A percentile compares a stretch with the other conserved stretches of the same genome.
Conservation (phyloP, 1,139 yeast species). For the Yamadazyma oceani region DNA sequence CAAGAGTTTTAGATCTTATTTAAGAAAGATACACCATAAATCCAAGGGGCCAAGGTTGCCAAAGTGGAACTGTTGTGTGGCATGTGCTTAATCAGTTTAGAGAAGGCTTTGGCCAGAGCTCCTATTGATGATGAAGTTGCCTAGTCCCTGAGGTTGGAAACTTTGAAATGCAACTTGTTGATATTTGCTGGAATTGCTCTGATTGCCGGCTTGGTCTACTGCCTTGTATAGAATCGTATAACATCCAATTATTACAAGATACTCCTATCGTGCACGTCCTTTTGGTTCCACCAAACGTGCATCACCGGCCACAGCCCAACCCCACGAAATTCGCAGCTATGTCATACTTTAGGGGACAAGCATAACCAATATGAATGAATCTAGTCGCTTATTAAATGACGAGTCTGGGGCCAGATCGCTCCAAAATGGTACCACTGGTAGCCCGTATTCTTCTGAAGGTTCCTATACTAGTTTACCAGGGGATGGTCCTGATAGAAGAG, state of each 20-base stretch:
- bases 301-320: not conserved
- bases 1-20: constrained; percentile 68
- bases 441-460: not conserved
- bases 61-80: constrained; percentile 86
- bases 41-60: constrained; percentile 78
- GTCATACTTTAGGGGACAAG: not conserved
- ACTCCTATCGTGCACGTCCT: too few relatives aligned
- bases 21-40: constrained; percentile 75
- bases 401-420: not conserved
- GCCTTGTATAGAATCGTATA: constrained; percentile 2
- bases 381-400: not conserved
- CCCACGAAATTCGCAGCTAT: not conserved
- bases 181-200: constrained; percentile 9
- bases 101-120: constrained; percentile 16
- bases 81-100: constrained; percentile 45
- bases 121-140: constrained; percentile 32
- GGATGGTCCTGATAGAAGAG: too few relatives aligned
- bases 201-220: constrained; percentile 2
- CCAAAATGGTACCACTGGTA: not conserved
- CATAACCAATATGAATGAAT: not conserved
- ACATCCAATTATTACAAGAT: too few relatives aligned
- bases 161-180: constrained; percentile 23
- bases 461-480: too few relatives aligned
- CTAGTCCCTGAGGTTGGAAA: constrained; percentile 27
- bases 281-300: too few relatives aligned